phyloP scores from a whole-genome alignment of 192 early-diverging fungal genomes.

The Backusella mclennaniae region DNA sequence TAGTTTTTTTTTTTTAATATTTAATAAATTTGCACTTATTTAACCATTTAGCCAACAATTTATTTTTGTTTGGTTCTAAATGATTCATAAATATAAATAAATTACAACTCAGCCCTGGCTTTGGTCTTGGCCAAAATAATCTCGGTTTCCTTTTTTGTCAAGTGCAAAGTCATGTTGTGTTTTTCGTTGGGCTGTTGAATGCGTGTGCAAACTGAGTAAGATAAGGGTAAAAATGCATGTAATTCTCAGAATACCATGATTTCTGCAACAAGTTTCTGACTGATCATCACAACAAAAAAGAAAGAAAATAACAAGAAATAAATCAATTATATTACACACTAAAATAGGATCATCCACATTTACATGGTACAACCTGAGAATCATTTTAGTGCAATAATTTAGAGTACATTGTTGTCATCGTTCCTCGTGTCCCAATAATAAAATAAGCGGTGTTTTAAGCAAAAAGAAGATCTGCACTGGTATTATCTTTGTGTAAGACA shows the following conservation, averaged over 20 bases:
- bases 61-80: background rate
- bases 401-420: constrained; percentile 7
- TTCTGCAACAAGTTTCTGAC: background rate
- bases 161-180: background rate
- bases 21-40: background rate
- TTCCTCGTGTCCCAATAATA: constrained; percentile 2
- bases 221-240: background rate
- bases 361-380: background rate
- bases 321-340: background rate
- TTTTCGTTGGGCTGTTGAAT: background rate
- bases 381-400: background rate
- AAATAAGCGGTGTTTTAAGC: background rate
- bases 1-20: background rate
- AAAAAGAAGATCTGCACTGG: constrained; percentile 5
- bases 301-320: background rate
- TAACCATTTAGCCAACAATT: background rate
- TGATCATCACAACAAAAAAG: background rate
- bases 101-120: background rate
- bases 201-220: background rate
- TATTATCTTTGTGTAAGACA: background rate
- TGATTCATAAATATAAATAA: background rate
- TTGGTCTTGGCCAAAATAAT: background rate
- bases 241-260: background rate
- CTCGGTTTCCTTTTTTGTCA: background rate
- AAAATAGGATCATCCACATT: constrained; percentile 6